Percentiles rank a stretch among this genome's conserved stretches.
Evolutionary conservation across 2,329 filamentous ascomycete genomes (phyloP).

Genomic region (Aspergillus oerlinghausenensis): DNA sequence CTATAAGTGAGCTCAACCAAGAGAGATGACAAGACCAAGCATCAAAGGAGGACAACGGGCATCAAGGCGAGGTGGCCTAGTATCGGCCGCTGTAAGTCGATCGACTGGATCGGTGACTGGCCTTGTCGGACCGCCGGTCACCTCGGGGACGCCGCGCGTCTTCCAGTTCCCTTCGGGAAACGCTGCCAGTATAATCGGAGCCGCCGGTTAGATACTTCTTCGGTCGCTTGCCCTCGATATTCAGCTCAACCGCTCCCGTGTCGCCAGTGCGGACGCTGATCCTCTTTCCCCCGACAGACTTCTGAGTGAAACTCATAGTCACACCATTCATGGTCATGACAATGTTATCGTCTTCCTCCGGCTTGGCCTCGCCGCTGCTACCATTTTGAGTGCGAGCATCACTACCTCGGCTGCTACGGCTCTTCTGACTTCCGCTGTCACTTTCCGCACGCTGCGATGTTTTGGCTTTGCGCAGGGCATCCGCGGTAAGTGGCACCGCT

Average conservation of each 20-base stretch:
- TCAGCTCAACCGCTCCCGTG: slow-evolving; percentile 34
- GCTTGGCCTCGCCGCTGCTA: slow-evolving; percentile 29
- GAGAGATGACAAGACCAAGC: neutral
- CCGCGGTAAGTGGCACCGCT: slow-evolving; percentile 29
- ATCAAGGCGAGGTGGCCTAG: slow-evolving; percentile 1
- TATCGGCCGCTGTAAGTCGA: slow-evolving; percentile 32
- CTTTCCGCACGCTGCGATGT: slow-evolving; percentile 27
- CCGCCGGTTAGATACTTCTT: slow-evolving; percentile 34
- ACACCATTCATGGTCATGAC: slow-evolving; percentile 38
- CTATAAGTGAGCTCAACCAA: neutral
- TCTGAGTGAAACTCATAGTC: slow-evolving; percentile 35
- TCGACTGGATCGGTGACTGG: slow-evolving; percentile 34
- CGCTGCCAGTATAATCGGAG: slow-evolving; percentile 32
- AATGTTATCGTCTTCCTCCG: slow-evolving; percentile 35
- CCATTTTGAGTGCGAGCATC: slow-evolving; percentile 31
- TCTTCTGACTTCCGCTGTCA: slow-evolving; percentile 40
- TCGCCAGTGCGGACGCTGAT: slow-evolving; percentile 38
- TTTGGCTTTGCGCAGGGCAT: slow-evolving; percentile 32
- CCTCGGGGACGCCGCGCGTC: slow-evolving; percentile 29
- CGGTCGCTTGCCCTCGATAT: slow-evolving; percentile 34
- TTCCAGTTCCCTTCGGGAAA: slow-evolving; percentile 29
- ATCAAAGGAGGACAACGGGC: neutral
- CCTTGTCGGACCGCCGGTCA: slow-evolving; percentile 34
- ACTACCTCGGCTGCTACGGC: slow-evolving; percentile 39
- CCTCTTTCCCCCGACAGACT: slow-evolving; percentile 33